Percentiles rank a stretch among this genome's conserved stretches.
Evolutionary conservation across 768 basidiomycete species (phyloP).

Genomic region (Tulasnella sp.): DNA sequence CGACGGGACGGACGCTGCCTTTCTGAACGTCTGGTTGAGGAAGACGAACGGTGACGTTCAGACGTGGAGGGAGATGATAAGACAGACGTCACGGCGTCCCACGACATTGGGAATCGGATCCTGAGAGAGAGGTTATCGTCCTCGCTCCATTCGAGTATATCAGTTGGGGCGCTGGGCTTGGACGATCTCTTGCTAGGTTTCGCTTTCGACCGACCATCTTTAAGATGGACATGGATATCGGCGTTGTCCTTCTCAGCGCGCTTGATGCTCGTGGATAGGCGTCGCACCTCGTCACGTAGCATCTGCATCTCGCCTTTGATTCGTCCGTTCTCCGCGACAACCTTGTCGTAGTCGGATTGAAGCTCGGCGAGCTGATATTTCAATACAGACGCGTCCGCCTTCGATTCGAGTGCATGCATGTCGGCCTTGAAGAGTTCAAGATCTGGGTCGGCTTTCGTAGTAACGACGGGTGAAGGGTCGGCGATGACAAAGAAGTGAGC

Average conservation of each 20-base stretch:
- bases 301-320: conserved; percentile 25
- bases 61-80: too few species aligned
- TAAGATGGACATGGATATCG: not conserved
- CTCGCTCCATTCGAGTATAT: too few species aligned
- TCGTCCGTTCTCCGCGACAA: conserved; percentile 21
- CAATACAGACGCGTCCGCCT: conserved; percentile 32
- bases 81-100: too few species aligned
- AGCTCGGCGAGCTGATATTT: conserved; percentile 21
- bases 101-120: too few species aligned
- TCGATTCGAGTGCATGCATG: conserved; percentile 34
- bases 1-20: too few species aligned
- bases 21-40: too few species aligned
- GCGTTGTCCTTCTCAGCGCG: not conserved
- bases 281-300: conserved; percentile 15
- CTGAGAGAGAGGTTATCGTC: too few species aligned
- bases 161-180: too few species aligned
- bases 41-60: too few species aligned
- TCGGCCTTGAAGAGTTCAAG: conserved; percentile 36
- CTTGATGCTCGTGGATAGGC: not conserved
- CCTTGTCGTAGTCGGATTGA: conserved; percentile 19
- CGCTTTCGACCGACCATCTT: not conserved
- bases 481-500: conserved; percentile 42
- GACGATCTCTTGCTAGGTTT: too few species aligned
- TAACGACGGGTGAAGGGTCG: not conserved
- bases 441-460: not conserved